These are phyloP conservation scores for Penicillium sp. DNA, from an alignment of 2,329 filamentous ascomycete genomes.

Conservation along the genomic window DNA sequence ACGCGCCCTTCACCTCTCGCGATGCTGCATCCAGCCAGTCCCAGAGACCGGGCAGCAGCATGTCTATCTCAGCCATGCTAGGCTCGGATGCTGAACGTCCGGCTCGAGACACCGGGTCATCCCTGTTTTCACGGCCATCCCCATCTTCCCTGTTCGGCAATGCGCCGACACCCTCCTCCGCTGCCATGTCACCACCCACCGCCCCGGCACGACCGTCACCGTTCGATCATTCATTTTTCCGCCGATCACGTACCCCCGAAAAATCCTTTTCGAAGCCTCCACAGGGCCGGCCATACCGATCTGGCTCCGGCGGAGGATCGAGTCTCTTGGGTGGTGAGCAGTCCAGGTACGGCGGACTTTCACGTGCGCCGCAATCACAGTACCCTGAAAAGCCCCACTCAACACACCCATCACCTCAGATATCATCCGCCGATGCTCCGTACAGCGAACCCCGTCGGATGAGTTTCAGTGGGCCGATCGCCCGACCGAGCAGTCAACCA, in stretches of 20 bases:
- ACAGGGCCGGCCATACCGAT: slow-evolving; percentile 35
- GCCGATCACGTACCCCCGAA: slow-evolving; percentile 72
- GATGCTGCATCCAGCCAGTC: slow-evolving; percentile 55
- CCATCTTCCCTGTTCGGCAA: slow-evolving; percentile 35
- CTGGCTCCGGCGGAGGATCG: slow-evolving; percentile 35
- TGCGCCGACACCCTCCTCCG: slow-evolving; percentile 33
- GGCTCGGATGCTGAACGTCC: slow-evolving; percentile 53
- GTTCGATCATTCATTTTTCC: slow-evolving; percentile 61
- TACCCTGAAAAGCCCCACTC: slow-evolving; percentile 37
- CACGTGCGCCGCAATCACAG: slow-evolving; percentile 31
- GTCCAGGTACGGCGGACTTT: slow-evolving; percentile 31
- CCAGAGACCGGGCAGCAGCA: slow-evolving; percentile 61
- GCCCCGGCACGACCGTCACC: slow-evolving; percentile 45
- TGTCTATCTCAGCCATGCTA: slow-evolving; percentile 73
- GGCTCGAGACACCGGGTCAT: slow-evolving; percentile 45
- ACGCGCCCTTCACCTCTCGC: slow-evolving; percentile 47
- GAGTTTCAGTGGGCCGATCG: slow-evolving; percentile 44
- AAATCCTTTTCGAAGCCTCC: slow-evolving; percentile 55
- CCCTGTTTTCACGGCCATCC: slow-evolving; percentile 48
- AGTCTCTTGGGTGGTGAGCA: slow-evolving; percentile 29
- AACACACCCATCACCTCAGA: slow-evolving; percentile 35
- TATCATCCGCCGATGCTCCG: slow-evolving; percentile 33
- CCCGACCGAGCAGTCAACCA: slow-evolving; percentile 44
- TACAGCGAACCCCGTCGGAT: slow-evolving; percentile 40
- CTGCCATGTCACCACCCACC: slow-evolving; percentile 45